Percentiles rank a stretch among this genome's conserved stretches.
Evolutionary conservation across 306 rosid species (phyloP).

Genomic region (Castanea sativa): DNA sequence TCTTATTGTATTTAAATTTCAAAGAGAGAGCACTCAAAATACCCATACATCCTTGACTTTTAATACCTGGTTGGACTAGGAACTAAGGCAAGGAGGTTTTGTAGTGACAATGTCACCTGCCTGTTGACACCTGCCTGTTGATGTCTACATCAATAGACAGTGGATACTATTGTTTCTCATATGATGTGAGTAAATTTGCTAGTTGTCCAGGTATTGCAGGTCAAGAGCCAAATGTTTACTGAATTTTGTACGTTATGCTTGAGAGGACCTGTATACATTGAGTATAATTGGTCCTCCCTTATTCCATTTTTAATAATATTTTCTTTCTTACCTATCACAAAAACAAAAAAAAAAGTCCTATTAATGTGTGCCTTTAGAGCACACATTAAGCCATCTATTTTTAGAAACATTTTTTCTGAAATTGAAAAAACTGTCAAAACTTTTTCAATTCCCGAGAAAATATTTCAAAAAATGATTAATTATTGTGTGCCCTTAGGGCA

Average conservation of each 20-base stretch:
- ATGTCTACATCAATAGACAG: background rate
- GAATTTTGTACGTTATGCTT: background rate
- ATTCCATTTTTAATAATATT: too few species aligned
- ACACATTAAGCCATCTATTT: too few species aligned
- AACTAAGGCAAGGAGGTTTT: background rate
- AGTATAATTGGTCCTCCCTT: background rate
- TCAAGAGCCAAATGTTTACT: background rate
- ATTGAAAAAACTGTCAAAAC: too few species aligned
- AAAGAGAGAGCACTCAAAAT: background rate
- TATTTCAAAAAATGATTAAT: too few species aligned
- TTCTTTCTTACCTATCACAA: too few species aligned
- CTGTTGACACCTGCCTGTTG: background rate
- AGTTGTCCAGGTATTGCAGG: background rate
- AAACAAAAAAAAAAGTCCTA: too few species aligned
- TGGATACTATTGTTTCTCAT: too few species aligned
- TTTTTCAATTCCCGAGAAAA: too few species aligned
- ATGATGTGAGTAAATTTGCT: background rate
- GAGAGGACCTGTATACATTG: background rate
- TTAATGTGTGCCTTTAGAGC: too few species aligned
- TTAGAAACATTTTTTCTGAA: too few species aligned
- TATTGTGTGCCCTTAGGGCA: too few species aligned
- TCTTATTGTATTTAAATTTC: background rate
- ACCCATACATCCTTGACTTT: too few species aligned
- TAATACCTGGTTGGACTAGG: background rate
- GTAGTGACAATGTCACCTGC: background rate